Conservation (phyloP, 2,329 filamentous ascomycete genomes). For the Epicoccum sorghinum region DNA sequence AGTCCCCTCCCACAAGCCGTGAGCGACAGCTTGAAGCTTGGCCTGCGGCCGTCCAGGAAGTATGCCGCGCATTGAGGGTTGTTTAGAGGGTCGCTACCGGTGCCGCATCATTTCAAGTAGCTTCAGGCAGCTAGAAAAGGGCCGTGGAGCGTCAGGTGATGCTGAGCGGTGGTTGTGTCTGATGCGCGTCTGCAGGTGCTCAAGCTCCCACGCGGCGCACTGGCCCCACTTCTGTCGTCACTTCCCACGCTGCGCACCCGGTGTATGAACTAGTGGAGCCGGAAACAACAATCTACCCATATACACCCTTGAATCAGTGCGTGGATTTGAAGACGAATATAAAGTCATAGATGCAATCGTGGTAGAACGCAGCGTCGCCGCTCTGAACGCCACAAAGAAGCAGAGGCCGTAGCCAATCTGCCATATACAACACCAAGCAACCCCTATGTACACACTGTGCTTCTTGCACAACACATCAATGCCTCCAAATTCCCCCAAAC, state of each 20-base stretch:
- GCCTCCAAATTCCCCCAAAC: neutral
- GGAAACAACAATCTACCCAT: too few species aligned
- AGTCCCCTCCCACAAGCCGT: conserved; percentile 73
- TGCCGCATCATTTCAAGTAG: conserved; percentile 25
- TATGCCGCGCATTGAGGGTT: conserved; percentile 70
- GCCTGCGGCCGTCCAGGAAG: conserved; percentile 79
- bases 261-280: neutral
- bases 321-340: too few species aligned
- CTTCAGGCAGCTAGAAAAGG: neutral
- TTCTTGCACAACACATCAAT: neutral
- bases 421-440: conserved; percentile 2
- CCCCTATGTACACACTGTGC: neutral
- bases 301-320: too few species aligned
- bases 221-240: conserved; percentile 37
- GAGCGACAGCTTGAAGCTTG: conserved; percentile 77
- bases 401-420: conserved; percentile 6
- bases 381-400: conserved; percentile 3
- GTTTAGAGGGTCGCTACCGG: conserved; percentile 25
- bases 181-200: conserved; percentile 17
- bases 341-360: neutral
- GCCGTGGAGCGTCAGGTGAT: conserved; percentile 2
- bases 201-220: conserved; percentile 45
- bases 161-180: conserved; percentile 8
- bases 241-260: neutral
- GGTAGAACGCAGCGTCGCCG: neutral